phyloP scores from a whole-genome alignment of 78 protist species.

The Emiliania huxleyi region DNA sequence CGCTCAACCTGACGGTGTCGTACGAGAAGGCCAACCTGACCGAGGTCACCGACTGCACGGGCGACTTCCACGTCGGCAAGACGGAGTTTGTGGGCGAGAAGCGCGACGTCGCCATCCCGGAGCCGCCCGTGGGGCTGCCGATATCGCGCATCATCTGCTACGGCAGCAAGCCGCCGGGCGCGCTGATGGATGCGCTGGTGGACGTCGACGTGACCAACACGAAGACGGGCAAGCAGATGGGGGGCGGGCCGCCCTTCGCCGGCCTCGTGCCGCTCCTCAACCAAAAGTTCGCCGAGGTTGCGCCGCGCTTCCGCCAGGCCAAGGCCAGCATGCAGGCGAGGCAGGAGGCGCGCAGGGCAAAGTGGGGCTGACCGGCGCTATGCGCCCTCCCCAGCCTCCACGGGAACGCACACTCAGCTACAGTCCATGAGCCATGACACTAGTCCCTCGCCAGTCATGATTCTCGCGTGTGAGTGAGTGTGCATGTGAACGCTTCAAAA shows the following conservation, averaged over 20 bases:
- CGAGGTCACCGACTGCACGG: not conserved
- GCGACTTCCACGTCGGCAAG: not conserved
- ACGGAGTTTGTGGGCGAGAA: not conserved
- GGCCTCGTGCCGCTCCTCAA: not conserved
- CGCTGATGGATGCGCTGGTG: not conserved
- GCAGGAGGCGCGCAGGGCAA: too few species aligned
- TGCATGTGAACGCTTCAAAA: too few species aligned
- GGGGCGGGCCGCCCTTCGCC: not conserved
- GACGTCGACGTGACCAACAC: not conserved
- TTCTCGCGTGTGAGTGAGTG: too few species aligned
- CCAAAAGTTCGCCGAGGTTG: not conserved
- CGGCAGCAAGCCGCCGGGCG: not conserved
- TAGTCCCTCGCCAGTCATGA: too few species aligned
- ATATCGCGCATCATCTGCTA: not conserved
- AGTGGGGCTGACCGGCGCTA: too few species aligned
- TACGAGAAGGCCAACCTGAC: not conserved
- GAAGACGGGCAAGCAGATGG: not conserved
- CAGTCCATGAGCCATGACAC: too few species aligned
- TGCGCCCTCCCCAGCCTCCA: too few species aligned
- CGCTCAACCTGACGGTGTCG: not conserved
- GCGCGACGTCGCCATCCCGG: not conserved
- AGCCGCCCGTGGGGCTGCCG: not conserved
- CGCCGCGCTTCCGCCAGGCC: too few species aligned
- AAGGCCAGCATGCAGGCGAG: too few species aligned
- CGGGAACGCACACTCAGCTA: too few species aligned